Evolutionary conservation across 176 grass and related monocot species (phyloP).

Genomic region (Thalia dealbata): DNA sequence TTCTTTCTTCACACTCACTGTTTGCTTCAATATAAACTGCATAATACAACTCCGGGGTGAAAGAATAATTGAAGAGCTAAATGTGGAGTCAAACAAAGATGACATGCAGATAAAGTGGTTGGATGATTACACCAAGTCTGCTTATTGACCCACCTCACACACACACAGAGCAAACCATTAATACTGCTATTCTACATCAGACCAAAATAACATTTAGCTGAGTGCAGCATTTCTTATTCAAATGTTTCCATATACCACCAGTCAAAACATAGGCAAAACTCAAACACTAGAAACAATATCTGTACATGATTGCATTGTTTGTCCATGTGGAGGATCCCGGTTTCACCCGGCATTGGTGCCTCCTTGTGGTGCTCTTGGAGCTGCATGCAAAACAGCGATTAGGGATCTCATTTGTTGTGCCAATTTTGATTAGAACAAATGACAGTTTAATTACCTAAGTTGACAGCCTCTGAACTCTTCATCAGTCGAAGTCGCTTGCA

Average conservation of each 20-base stretch:
- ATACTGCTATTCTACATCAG: neutral
- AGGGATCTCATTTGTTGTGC: no score
- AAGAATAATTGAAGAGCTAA: neutral
- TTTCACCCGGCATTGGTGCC: neutral
- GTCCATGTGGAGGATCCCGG: neutral
- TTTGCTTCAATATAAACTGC: no score
- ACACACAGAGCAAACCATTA: neutral
- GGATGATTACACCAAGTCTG: neutral
- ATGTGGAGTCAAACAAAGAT: neutral
- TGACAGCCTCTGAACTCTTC: slow-evolving; percentile 1
- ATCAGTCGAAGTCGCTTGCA: slow-evolving; percentile 1
- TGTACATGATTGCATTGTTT: neutral
- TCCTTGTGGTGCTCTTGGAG: neutral
- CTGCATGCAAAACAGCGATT: neutral
- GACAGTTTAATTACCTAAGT: neutral
- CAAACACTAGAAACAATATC: neutral
- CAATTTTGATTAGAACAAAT: neutral
- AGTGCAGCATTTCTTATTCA: neutral
- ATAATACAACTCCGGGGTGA: neutral
- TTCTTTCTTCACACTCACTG: no score
- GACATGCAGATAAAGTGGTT: neutral
- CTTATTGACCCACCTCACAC: neutral
- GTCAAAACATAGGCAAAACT: neutral
- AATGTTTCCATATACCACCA: neutral
- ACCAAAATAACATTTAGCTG: neutral